phyloP scores from a whole-genome alignment of 129 eudicot species.

The Lonicera japonica region DNA sequence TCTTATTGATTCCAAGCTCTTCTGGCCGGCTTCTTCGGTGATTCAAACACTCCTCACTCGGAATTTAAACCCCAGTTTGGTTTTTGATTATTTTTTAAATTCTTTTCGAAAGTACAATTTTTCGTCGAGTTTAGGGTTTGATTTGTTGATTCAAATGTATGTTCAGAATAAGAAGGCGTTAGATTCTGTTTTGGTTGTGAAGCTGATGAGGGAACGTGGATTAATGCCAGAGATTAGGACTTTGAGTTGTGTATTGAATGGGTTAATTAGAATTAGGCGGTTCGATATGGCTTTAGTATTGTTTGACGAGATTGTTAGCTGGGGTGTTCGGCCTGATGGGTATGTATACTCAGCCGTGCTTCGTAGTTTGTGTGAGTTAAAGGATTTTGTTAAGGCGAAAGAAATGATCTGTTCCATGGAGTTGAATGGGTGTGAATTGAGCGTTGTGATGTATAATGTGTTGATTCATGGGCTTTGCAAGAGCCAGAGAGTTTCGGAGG shows the following conservation, averaged over 20 bases:
- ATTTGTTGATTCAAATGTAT: constrained; percentile 58
- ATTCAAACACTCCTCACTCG: constrained; percentile 51
- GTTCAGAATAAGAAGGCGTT: constrained; percentile 39
- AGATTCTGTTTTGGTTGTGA: constrained; percentile 47
- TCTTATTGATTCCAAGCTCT: constrained; percentile 38
- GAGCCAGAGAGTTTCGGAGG: constrained; percentile 47
- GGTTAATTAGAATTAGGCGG: constrained; percentile 43
- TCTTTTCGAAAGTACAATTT: constrained; percentile 30
- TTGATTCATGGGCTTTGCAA: constrained; percentile 77
- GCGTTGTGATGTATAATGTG: constrained; percentile 64
- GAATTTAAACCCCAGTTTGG: constrained; percentile 17
- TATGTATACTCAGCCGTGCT: constrained; percentile 48
- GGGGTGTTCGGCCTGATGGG: constrained; percentile 43
- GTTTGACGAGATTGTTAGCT: constrained; percentile 38
- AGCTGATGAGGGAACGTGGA: constrained; percentile 40
- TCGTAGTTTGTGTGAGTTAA: constrained; percentile 69
- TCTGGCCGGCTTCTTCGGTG: constrained; percentile 88
- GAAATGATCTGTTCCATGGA: constrained; percentile 40
- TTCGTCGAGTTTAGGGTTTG: constrained; percentile 48
- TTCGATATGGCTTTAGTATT: constrained; percentile 46
- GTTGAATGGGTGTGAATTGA: constrained; percentile 30
- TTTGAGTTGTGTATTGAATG: constrained; percentile 67
- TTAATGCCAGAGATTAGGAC: constrained; percentile 78
- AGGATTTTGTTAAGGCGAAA: constrained; percentile 49
- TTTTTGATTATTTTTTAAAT: constrained; percentile 32